phyloP scores from a whole-genome alignment of 2,329 filamentous ascomycete genomes.

The Pseudofabraea citricarpa region DNA sequence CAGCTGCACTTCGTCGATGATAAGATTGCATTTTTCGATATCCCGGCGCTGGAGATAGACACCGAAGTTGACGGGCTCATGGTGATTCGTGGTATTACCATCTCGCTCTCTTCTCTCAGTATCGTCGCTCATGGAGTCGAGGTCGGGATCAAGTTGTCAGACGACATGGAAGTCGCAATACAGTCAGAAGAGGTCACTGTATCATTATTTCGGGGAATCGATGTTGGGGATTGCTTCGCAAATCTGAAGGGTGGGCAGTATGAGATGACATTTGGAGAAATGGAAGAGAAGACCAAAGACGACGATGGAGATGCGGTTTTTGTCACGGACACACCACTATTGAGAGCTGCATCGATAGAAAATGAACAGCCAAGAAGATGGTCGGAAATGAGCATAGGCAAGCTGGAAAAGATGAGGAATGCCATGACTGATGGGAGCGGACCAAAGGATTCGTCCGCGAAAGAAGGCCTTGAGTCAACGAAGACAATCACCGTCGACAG shows the following conservation, averaged over 20 bases:
- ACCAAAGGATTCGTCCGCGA: conserved; percentile 30
- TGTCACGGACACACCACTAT: conserved; percentile 38
- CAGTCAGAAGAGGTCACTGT: conserved; percentile 43
- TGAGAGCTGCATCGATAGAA: conserved; percentile 37
- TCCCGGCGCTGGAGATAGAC: conserved; percentile 47
- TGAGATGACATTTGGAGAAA: conserved; percentile 43
- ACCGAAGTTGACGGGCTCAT: conserved; percentile 47
- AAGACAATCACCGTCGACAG: conserved; percentile 39
- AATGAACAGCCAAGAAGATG: conserved; percentile 16
- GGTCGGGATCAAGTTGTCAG: conserved; percentile 44
- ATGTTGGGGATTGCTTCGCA: conserved; percentile 48
- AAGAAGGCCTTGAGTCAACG: conserved; percentile 33
- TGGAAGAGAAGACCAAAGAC: conserved; percentile 31
- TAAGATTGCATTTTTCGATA: conserved; percentile 36
- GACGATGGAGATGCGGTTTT: conserved; percentile 35
- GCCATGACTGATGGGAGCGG: conserved; percentile 34
- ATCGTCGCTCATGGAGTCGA: conserved; percentile 47
- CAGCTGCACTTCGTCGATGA: conserved; percentile 46
- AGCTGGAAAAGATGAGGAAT: conserved; percentile 17
- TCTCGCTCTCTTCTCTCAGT: conserved; percentile 44
- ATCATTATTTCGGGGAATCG: conserved; percentile 41
- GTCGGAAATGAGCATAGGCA: not conserved
- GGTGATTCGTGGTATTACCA: conserved; percentile 45
- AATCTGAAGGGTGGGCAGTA: conserved; percentile 47
- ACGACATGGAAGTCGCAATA: conserved; percentile 48